Conservation (phyloP, 352 stramenopile species). For the Pythium angustatum region DNA sequence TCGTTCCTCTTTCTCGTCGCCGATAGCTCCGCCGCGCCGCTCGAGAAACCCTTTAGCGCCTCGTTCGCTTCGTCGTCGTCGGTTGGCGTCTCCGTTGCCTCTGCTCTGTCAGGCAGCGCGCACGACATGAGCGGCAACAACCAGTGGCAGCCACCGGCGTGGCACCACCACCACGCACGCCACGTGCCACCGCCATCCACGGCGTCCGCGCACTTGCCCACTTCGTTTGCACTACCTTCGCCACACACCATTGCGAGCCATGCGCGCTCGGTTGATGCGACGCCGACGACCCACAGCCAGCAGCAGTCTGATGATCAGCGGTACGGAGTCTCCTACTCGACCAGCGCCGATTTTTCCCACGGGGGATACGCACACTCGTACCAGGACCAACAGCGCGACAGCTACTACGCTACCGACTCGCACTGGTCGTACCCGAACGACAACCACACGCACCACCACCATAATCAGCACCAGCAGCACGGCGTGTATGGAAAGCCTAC, state of each 20-base stretch:
- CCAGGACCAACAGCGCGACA: slow-evolving; percentile 11
- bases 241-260: not conserved
- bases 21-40: slow-evolving; percentile 18
- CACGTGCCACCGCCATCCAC: slow-evolving; percentile 12
- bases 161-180: slow-evolving; percentile 18
- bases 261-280: slow-evolving; percentile 8
- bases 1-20: slow-evolving; percentile 27
- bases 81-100: too few relatives aligned
- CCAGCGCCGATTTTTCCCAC: slow-evolving; percentile 8
- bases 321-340: slow-evolving; percentile 13
- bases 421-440: slow-evolving; percentile 20
- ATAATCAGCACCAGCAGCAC: slow-evolving; percentile 14
- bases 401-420: slow-evolving; percentile 17
- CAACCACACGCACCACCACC: slow-evolving; percentile 7
- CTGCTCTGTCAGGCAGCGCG: not conserved
- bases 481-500: slow-evolving; percentile 15
- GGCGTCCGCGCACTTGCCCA: slow-evolving; percentile 9
- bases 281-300: slow-evolving; percentile 8
- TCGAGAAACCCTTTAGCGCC: slow-evolving; percentile 13
- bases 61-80: not conserved
- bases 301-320: slow-evolving; percentile 11
- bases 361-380: slow-evolving; percentile 6
- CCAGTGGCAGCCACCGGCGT: slow-evolving; percentile 25
- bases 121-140: slow-evolving; percentile 18
- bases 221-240: slow-evolving; percentile 13